These are phyloP conservation scores for Sphaceloma murrayae DNA, from an alignment of 2,329 filamentous ascomycete species.

Conservation along the genomic window DNA sequence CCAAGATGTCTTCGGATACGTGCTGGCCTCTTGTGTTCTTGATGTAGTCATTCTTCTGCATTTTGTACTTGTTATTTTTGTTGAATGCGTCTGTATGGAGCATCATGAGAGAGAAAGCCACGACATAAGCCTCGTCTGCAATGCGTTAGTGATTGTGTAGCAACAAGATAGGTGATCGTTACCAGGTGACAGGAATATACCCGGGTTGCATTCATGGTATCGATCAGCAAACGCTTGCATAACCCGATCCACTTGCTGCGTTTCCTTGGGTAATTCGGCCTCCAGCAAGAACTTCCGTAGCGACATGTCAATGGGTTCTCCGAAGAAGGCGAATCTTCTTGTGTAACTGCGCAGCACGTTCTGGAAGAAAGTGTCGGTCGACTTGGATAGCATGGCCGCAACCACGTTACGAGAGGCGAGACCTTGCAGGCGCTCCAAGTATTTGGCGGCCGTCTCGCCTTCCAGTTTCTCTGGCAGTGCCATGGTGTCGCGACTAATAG, in stretches of 20 bases:
- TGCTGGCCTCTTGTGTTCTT: slow-evolving; percentile 89
- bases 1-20: slow-evolving; percentile 85
- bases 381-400: slow-evolving; percentile 75
- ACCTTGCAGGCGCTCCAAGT: slow-evolving; percentile 74
- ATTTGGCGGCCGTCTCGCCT: slow-evolving; percentile 82
- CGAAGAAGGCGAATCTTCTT: slow-evolving; percentile 89
- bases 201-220: slow-evolving; percentile 96
- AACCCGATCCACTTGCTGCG: slow-evolving; percentile 93
- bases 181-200: slow-evolving; percentile 74
- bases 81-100: slow-evolving; percentile 99
- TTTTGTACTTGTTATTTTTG: slow-evolving; percentile 98
- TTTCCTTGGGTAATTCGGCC: slow-evolving; percentile 90
- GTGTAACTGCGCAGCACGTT: slow-evolving; percentile 89
- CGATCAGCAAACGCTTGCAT: slow-evolving; percentile 90
- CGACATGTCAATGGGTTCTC: slow-evolving; percentile 96
- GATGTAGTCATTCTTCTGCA: slow-evolving; percentile 91
- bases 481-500: slow-evolving; percentile 59
- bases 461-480: slow-evolving; percentile 70
- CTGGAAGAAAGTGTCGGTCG: slow-evolving; percentile 71
- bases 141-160: slow-evolving; percentile 21
- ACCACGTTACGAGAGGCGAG: slow-evolving; percentile 71
- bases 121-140: slow-evolving; percentile 87
- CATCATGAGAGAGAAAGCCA: slow-evolving; percentile 92
- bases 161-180: slow-evolving; percentile 20
- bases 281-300: slow-evolving; percentile 94